Evolutionary conservation across 192 early-diverging fungal genomes (phyloP), one percentile per base, ranked within the genome.

Genomic region (Coemansia sp.): DNA sequence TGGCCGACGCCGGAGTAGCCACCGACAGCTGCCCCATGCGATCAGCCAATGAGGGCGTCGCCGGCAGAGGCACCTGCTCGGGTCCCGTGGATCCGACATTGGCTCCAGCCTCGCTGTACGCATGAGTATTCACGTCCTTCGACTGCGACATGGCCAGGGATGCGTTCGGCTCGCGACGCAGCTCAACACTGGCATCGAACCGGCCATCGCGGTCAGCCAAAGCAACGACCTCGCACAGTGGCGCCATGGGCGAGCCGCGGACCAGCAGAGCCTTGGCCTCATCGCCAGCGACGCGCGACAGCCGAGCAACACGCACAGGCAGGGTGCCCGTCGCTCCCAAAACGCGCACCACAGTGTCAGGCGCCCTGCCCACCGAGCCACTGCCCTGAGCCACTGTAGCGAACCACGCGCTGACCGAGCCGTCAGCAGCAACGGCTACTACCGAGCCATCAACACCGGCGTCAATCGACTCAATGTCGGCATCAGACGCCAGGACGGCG

Each of bases 21-120:
- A 75, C 75, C 1, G 79, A 76, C 3, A 81, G 67, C 65, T 71
- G 64, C 18, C 60, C 56, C 39, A 83, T 70, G 43, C 80, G 75
- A 34, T 83, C 80, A 1, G 74, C 75, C 30, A 83, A 63, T 18
- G 80, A 61, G 11, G 75, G 80, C 34, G 50, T 44, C 15, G 64
- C 34, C n/a, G 78, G 47, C 20, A 20, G 24, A 66, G 53, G 24
- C 52, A 18, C 44, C 0, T 27, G 27, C 27, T 27, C 27, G 29
- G 30, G 22, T 15, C 52, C 63, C 7, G 71, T 41, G 4, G 58
- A 35, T 8, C 65, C 70, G 8, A 74, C 61, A 2, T 11, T 41
- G 18, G 75, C 75, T 8, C 22, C 58, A 8, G 38, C 16, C 62
- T 83, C 80, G 27, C 45, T 53, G 52, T 83, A 83, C 22, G 59